Conservation (phyloP, 352 stramenopile species). For the Thalassiosira mediterranea region DNA sequence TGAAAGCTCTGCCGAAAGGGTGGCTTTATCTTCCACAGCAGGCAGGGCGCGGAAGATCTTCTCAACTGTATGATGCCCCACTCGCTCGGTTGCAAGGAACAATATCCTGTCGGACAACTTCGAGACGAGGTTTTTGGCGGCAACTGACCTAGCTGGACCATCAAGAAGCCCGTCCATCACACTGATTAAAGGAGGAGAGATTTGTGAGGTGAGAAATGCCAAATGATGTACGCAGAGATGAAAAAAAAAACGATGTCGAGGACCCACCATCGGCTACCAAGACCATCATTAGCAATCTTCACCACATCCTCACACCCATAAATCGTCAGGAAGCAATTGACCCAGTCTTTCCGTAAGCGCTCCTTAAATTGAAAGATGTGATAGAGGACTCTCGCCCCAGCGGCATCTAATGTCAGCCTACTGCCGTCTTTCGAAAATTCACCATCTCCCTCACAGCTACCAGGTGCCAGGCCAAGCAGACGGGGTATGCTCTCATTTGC, state of each 20-base stretch:
- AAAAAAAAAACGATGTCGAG: no score
- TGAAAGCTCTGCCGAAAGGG: constrained; percentile 66
- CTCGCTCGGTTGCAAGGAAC: constrained; percentile 61
- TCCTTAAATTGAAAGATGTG: constrained; percentile 76
- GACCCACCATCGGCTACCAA: constrained; percentile 79
- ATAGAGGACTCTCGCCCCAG: constrained; percentile 62
- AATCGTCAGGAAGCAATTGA: constrained; percentile 57
- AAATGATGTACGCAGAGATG: no score
- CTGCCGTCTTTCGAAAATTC: constrained; percentile 32
- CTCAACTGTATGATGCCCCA: constrained; percentile 75
- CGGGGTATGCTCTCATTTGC: constrained; percentile 55
- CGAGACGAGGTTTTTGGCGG: constrained; percentile 50
- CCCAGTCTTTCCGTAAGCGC: constrained; percentile 56
- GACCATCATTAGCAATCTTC: constrained; percentile 70
- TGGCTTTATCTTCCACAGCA: constrained; percentile 67
- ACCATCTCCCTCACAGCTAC: not conserved
- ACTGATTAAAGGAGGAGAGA: no score
- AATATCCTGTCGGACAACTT: constrained; percentile 63
- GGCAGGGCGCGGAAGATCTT: constrained; percentile 71
- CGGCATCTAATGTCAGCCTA: constrained; percentile 55
- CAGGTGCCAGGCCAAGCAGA: constrained; percentile 55
- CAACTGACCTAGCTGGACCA: constrained; percentile 47
- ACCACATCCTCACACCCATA: constrained; percentile 57
- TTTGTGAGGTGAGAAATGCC: no score
- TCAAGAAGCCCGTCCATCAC: constrained; percentile 78